Base-by-base conservation (phyloP, 352 stramenopile species). In the Phytophthora kernoviae region DNA sequence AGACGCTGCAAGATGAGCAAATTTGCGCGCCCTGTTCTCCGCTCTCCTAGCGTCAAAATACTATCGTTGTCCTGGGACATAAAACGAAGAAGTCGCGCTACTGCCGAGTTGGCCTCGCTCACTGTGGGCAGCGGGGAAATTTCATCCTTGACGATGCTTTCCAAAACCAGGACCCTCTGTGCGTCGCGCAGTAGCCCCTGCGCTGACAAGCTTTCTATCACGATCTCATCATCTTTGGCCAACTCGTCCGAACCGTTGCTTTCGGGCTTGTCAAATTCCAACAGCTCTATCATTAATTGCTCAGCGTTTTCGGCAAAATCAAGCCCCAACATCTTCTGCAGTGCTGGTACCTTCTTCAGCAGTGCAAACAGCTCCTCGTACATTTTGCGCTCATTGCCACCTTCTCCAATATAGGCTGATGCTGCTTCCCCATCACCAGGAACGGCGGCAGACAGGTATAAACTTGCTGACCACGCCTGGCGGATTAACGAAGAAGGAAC, bases 171-270 rank as follows among this genome's bases (percentile, higher is more conserved):
- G 12, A 58, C 43, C 14, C 67, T 70, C 20, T 66, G 58, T 6
- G 70, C 54, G 45, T 87, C 77, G 37, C 77, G 73, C 22, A 87
- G 68, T 50, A 87, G 53, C 0, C 77, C 77, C 26, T 87, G 77
- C 1, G 76, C 54, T 22, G 77, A 79, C 47, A 87, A 60, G 48
- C 77, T 87, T 50, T 84, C 77, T 18, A 87, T 63, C 26, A 87
- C 75, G 22, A 87, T 87, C 47, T 85, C 77, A 42, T 87, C 78
- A 45, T 87, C 77, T 51, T 84, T 80, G 15, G 65, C 59, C 21
- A 82, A 34, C 45, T 80, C 70, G 24, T 77, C 58, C 9, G 45
- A 42, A 5, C 57, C 57, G 18, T 60, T 62, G 0, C 44, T 18
- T 21, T 87, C 75, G 1, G 56, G 49, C 41, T 75, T 70, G 51